Base-by-base conservation (phyloP, 495 filamentous ascomycete genomes). In the Podospora tetraspora region DNA sequence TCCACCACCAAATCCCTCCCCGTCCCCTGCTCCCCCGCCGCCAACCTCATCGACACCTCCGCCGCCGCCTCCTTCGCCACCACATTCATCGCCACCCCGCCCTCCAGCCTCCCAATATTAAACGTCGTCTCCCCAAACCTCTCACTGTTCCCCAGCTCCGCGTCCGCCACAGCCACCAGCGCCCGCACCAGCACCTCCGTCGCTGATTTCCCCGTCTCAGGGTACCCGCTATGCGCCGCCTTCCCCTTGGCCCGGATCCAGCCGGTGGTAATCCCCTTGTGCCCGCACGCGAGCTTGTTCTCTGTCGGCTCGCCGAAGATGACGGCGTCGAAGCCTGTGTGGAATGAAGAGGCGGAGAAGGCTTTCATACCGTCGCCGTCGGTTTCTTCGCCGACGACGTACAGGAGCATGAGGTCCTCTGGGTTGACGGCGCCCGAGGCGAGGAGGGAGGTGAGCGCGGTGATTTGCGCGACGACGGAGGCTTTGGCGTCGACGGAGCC, bases 301-400 rank as follows among this genome's bases (percentile, higher is more conserved):
- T 96, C 92, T 0, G 94, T 98, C 12, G 94, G 94, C 74, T 98
- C 94, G 57, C 90, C 94, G 74, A 97, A 97, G 75, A 98, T 90
- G 68, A 92, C 87, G 4, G 91, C 85, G 12, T 74, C 65, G 61
- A 83, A 72, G 72, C 3, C 57, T 64, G 87, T 82, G 80, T 88
- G 58, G 76, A 75, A 29, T 79, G 79, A 75, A 43, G 84, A 81
- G 25, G 81, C 73, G 32, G 87, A 89, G 57, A 88, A 88, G 76
- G 80, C 64, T 61, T 79, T 85, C 95, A 98, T 97, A n/a, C 94
- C 94, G 66, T 90, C 88, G 19, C 94, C 94, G 25, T 83, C 81
- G 22, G 80, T 84, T 75, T 97, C 94, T 74, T 98, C 94, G 64
- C 91, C 92, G 3, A 97, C 92, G 10, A 98, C 94, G 79, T 90